Base-by-base conservation (phyloP, 1,284 basidiomycete genomes). In the Fomitopsis pinicola region DNA sequence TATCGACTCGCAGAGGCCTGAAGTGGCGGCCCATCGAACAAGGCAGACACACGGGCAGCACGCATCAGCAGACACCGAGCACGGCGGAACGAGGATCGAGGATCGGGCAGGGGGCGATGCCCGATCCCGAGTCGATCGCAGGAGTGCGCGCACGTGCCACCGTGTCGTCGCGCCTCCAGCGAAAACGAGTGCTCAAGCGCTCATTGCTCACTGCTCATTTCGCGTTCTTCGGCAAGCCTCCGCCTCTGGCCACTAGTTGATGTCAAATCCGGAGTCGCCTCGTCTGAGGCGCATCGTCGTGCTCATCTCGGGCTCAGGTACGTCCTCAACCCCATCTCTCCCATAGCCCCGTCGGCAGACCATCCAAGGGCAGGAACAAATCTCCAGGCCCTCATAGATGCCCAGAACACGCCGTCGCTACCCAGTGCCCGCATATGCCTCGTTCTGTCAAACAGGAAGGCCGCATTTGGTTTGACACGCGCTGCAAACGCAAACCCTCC, bases 341-440 rank as follows among this genome's bases (percentile, higher is more conserved):
- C 35, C 53, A 46, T 36, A 38, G 38, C 50, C 53, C 46, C 50
- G 42, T 45, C 15, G 30, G 28, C 48, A 10, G 53, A 38, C 53
- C 19, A 33, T 12, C 45, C 44, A 59, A 63, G 70, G 60, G 40
- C 67, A 97, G 95, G 97, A 46, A 91, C 92, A 35, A 99, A 99
- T 77, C 85, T 99, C 28, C 96, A 98, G 77, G 96, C 97, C 0
- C 82, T 99, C 62, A 94, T 99, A 69, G 92, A 98, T 74, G 94
- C 95, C 5, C 84, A 81, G 66, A 80, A 84, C 68, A 85, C 90
- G 15, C 77, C 82, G 56, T 73, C 83, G 15, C 80, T 93, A 46
- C 89, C 94, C 30, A 75, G 88, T 63, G 80, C 90, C 1, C 76
- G 82, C 57, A 92, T 99, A 73, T 82, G 82, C 48, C 85, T 91